These are phyloP conservation scores for Spergularia bocconei DNA, from an alignment of 148 eudicot species.

Conservation along the genomic window DNA sequence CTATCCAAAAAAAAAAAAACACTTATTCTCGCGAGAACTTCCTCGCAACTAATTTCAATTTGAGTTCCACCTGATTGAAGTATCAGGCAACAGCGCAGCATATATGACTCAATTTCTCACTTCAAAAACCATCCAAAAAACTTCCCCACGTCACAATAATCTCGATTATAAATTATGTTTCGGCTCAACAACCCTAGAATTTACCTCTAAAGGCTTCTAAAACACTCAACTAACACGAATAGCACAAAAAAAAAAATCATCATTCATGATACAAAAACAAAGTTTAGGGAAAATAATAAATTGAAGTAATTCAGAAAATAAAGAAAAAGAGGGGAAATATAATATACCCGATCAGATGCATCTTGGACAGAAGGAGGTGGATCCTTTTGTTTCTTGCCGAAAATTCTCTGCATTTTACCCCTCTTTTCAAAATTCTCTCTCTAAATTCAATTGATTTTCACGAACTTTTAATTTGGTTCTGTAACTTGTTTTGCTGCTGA, in stretches of 20 bases:
- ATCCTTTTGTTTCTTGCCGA: conserved; percentile 76
- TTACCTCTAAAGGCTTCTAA: background rate
- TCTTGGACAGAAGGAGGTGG: conserved; percentile 82
- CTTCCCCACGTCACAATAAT: background rate
- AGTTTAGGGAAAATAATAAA: background rate
- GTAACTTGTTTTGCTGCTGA: no score
- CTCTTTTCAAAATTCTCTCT: background rate
- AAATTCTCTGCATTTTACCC: conserved; percentile 61
- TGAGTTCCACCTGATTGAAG: background rate
- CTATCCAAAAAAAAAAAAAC: background rate
- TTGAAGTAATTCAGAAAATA: background rate
- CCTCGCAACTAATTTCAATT: background rate
- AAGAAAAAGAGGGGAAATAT: background rate
- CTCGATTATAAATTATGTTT: background rate
- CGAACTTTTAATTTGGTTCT: background rate
- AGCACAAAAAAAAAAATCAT: background rate
- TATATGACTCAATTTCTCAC: background rate
- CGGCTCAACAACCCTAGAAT: background rate
- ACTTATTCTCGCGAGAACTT: background rate
- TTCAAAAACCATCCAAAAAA: background rate
- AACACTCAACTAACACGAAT: background rate
- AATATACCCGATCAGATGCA: conserved; percentile 67
- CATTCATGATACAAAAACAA: no score
- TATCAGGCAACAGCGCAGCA: background rate
- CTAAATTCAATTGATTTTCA: background rate